Base-by-base conservation (phyloP, 2,329 filamentous ascomycete genomes). In the Westerdykella ornata region DNA sequence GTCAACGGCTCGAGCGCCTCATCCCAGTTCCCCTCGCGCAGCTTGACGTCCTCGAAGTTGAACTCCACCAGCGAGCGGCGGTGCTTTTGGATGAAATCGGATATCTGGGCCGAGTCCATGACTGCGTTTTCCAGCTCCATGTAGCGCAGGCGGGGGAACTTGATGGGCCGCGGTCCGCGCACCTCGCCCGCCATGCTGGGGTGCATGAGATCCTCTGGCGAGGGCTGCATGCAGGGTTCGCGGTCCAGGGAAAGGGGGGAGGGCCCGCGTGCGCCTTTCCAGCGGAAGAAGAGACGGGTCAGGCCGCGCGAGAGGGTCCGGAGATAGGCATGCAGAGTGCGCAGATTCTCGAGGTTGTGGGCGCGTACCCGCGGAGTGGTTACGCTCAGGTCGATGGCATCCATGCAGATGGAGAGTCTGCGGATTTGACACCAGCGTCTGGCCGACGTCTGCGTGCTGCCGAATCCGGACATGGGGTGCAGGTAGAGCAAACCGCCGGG, bases 391-490 rank as follows among this genome's bases (percentile, higher is more conserved):
- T 77, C 77, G 80, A 88, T 56, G 6, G 53, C 31, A 76, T 88
- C 81, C 62, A 87, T 84, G 20, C 78, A 80, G 48, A 92, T 81
- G 53, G 77, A 76, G 19, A 94, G 74, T 47, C 82, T 81, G 49
- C 74, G 76, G 61, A 94, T 87, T 65, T 90, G 85, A 35, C 74
- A 72, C 88, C 88, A 94, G 19, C 84, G 75, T 46, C 78, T 80
- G 14, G 75, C 73, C 0, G 85, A 84, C 1, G 80, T 80, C 11
- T 88, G 85, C 0, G 81, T 80, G 52, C 80, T 78, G 45, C 88
- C 88, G 54, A 88, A 84, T 19, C 85, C 85, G 26, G 81, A 75
- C 48, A 79, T 72, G 48, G 87, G 83, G 39, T 85, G 82, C 15
- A 95, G 74, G 60, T 92, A 90, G 52, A 84, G 75, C 38, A 94